A percentile compares a stretch with the other conserved stretches of the same genome.
Evolutionary conservation across 495 filamentous ascomycete species (phyloP).

Genomic region (Annulohypoxylon maeteangense): DNA sequence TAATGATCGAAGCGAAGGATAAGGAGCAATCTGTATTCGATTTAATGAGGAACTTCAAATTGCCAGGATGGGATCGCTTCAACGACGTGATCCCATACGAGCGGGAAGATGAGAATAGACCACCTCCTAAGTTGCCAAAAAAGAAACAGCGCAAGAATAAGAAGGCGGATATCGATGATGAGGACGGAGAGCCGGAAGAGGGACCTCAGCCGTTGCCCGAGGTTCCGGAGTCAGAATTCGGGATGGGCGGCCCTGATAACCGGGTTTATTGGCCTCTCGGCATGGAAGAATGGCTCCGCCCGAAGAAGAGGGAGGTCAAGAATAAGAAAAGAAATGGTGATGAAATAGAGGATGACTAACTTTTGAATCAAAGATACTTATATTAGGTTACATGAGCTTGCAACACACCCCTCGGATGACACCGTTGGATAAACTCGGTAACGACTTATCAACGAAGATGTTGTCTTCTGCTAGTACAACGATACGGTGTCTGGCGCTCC

Average conservation of each 20-base stretch:
- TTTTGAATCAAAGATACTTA: background rate
- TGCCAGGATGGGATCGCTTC: constrained; percentile 79
- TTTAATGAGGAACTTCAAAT: constrained; percentile 85
- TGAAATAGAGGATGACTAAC: constrained; percentile 29
- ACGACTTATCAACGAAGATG: background rate
- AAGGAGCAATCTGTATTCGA: constrained; percentile 98
- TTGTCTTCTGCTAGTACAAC: background rate
- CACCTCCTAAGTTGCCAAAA: constrained; percentile 59
- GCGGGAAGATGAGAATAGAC: constrained; percentile 81
- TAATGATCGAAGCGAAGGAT: constrained; percentile 99
- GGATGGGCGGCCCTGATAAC: constrained; percentile 88
- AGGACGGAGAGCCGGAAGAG: constrained; percentile 56
- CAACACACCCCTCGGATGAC: background rate
- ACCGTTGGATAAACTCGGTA: constrained; percentile 22
- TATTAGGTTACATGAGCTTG: constrained; percentile 11
- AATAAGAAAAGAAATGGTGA: constrained; percentile 57
- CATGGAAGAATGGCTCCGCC: constrained; percentile 90
- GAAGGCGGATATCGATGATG: constrained; percentile 55
- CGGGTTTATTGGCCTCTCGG: constrained; percentile 92
- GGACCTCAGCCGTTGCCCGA: constrained; percentile 48
- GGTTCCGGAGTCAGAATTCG: constrained; percentile 76
- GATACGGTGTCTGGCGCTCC: background rate
- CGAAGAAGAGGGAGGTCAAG: constrained; percentile 75
- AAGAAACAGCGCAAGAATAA: constrained; percentile 55
- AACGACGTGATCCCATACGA: constrained; percentile 82